Evolutionary conservation across 2,329 filamentous ascomycete species (phyloP).

Genomic region (Lojkania enalia): DNA sequence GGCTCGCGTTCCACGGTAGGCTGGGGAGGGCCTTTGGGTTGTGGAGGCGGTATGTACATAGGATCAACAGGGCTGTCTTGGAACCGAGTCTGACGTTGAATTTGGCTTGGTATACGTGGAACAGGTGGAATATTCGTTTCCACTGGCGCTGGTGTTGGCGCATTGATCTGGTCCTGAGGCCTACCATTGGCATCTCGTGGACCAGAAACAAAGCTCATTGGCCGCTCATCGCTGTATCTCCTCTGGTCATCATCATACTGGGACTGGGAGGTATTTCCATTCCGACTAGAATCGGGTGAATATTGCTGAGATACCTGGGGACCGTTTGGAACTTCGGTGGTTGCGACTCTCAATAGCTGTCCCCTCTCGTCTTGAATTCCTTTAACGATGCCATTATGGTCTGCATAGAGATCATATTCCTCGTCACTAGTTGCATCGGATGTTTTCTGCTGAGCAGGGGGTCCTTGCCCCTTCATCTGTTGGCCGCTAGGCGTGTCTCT

Average conservation of each 20-base stretch:
- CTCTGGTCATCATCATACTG: constrained; percentile 21
- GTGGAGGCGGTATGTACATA: neutral
- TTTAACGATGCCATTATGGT: constrained; percentile 44
- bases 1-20: neutral
- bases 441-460: constrained; percentile 15
- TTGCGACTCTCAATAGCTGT: constrained; percentile 30
- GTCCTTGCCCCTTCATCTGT: constrained; percentile 29
- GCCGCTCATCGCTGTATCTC: constrained; percentile 37
- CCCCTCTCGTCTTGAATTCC: constrained; percentile 35
- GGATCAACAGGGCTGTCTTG: constrained; percentile 5
- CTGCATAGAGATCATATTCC: constrained; percentile 43
- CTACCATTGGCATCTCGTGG: constrained; percentile 38
- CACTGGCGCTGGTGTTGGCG: constrained; percentile 7
- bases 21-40: neutral
- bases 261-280: neutral
- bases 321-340: constrained; percentile 9
- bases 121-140: constrained; percentile 10
- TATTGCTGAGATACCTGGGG: constrained; percentile 6
- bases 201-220: constrained; percentile 44
- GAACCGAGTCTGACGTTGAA: constrained; percentile 2
- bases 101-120: constrained; percentile 9
- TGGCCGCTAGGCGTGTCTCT: constrained; percentile 21
- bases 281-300: neutral
- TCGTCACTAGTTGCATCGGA: constrained; percentile 23
- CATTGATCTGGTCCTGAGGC: constrained; percentile 43